A percentile compares a stretch with the other conserved stretches of the same genome.
Conservation (phyloP, 2,329 filamentous ascomycete species). For the Neopestalotiopsis rosae region DNA sequence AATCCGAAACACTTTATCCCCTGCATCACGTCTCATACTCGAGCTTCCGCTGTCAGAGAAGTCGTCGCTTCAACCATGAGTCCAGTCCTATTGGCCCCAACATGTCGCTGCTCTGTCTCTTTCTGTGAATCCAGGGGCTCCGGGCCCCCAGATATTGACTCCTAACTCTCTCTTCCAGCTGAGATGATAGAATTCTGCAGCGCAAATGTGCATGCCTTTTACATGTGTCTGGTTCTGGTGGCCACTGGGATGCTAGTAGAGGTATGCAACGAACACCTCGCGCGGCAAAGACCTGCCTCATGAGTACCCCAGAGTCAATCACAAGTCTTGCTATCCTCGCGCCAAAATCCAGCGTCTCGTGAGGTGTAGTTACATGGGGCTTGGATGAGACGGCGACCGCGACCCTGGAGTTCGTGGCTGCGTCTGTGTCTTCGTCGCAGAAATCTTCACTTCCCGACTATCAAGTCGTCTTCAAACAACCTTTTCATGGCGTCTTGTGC, state of each 20-base stretch:
- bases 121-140: not conserved
- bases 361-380: not conserved
- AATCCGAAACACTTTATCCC: slow-evolving; percentile 18
- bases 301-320: too few species aligned
- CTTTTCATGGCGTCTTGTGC: not conserved
- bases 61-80: not conserved
- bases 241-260: not conserved
- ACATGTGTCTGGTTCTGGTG: not conserved
- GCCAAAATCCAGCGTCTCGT: not conserved
- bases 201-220: not conserved
- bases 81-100: slow-evolving; percentile 7
- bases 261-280: not conserved
- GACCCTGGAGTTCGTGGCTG: not conserved
- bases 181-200: not conserved
- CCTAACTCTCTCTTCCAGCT: not conserved
- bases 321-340: not conserved
- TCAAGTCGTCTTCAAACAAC: slow-evolving; percentile 11
- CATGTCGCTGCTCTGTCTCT: not conserved
- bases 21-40: slow-evolving; percentile 18
- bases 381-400: not conserved
- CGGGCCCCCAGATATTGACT: slow-evolving; percentile 1
- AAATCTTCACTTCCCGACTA: not conserved
- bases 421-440: slow-evolving; percentile 13
- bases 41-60: slow-evolving; percentile 16
- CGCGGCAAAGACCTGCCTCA: not conserved